These are phyloP conservation scores for Debaryomyces psychrophilus DNA, from an alignment of 1,139 yeast genomes.

Conservation along the genomic window DNA sequence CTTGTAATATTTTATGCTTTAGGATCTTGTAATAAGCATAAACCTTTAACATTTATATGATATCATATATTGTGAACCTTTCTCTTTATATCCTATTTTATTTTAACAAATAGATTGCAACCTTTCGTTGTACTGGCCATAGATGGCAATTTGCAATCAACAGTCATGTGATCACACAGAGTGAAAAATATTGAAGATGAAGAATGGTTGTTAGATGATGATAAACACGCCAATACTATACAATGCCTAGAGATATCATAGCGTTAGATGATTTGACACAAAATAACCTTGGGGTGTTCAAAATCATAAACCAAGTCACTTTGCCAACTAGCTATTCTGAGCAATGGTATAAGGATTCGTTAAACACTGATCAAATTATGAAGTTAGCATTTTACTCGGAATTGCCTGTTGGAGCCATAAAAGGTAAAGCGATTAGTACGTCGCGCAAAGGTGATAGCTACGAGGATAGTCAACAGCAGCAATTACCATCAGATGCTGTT, in stretches of 20 bases:
- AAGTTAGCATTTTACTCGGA: constrained; percentile 60
- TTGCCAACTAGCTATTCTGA: constrained; percentile 49
- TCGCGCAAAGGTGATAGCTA: constrained; percentile 26
- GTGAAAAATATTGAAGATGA: constrained; percentile 2
- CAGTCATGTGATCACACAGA: constrained; percentile 8
- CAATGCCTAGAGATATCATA: constrained; percentile 39
- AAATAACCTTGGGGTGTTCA: constrained; percentile 57
- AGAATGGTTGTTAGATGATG: neutral
- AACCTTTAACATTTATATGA: neutral
- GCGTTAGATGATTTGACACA: constrained; percentile 59
- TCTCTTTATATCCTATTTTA: neutral
- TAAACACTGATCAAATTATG: constrained; percentile 37
- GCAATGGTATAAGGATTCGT: constrained; percentile 47
- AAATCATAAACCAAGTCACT: constrained; percentile 48
- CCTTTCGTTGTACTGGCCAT: neutral
- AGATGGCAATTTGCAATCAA: neutral
- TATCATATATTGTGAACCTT: neutral
- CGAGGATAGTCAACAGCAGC: constrained; percentile 29
- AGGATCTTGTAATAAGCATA: no score
- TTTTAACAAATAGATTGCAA: neutral
- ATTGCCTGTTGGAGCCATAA: constrained; percentile 73
- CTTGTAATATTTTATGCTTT: no score
- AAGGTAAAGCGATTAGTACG: constrained; percentile 49
- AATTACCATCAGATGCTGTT: constrained; percentile 35
- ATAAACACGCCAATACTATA: neutral